Conservation (phyloP, 1,139 yeast genomes). For the Sugiyamaella neomexicana region DNA sequence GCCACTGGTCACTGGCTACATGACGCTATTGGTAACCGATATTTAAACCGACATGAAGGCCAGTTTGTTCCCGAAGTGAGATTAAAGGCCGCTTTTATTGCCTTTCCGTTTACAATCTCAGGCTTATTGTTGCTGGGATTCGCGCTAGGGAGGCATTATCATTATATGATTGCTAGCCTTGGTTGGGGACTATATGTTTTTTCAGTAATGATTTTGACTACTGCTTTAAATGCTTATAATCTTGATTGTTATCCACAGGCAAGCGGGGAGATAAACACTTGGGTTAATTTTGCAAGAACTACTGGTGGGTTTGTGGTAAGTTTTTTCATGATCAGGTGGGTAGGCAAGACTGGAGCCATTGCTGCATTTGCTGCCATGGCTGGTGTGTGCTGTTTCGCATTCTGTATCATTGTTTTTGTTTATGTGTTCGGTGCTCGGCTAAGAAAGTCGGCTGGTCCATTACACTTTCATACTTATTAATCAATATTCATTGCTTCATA, state of each 20-base stretch:
- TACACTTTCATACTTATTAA: conserved; percentile 14
- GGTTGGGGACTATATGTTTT: conserved; percentile 21
- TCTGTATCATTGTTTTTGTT: conserved; percentile 9
- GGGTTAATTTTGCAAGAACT: conserved; percentile 20
- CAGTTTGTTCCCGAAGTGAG: conserved; percentile 16
- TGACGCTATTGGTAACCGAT: conserved; percentile 15
- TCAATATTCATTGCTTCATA: not conserved
- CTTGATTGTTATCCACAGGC: conserved; percentile 20
- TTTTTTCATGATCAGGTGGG: conserved; percentile 21
- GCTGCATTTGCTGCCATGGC: conserved; percentile 19
- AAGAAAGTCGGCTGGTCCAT: conserved; percentile 18
- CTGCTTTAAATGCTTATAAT: conserved; percentile 19
- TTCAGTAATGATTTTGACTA: conserved; percentile 18
- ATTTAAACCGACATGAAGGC: conserved; percentile 17
- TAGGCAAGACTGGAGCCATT: conserved; percentile 14
- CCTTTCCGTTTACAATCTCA: conserved; percentile 16
- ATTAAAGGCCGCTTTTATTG: conserved; percentile 15
- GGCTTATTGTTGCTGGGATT: conserved; percentile 19
- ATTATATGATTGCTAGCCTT: conserved; percentile 17
- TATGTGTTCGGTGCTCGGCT: conserved; percentile 12
- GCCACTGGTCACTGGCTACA: conserved; percentile 21
- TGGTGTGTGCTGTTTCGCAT: conserved; percentile 13
- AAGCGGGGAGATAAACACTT: conserved; percentile 18
- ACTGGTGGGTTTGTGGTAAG: conserved; percentile 20
- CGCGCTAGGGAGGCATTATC: conserved; percentile 17